Evolutionary conservation across 768 basidiomycete species (phyloP), one percentile per base, ranked within the genome.

Genomic region (Hemileccinum impolitum): DNA sequence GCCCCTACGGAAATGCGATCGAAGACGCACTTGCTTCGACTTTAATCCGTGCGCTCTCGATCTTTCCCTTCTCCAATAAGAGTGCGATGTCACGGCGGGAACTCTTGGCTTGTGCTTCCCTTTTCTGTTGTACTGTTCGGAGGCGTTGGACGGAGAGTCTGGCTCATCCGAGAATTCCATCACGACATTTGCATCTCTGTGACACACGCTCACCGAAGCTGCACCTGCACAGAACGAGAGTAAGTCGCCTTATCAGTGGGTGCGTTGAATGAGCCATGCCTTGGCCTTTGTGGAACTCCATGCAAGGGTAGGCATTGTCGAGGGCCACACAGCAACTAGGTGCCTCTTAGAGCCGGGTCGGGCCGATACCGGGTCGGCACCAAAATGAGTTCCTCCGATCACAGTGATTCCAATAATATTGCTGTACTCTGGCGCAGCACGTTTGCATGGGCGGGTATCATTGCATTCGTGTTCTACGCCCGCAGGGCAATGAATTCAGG

Each of bases 91-190:
- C 91, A 37, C 90, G 75, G 17, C 93, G 76, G 31, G 87, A 62
- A 35, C 70, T 54, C 68, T 88, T 87, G 2, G 85, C 84, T 17
- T 96, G 82, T 0, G 94, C 92, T 56, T 85, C 82, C 70, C 88
- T 94, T 80, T 98, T 98, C 72, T 94, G 89, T 58, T 94, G 88
- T 10, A 93, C 72, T 17, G 85, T 94, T 48, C 90, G 79, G 51
- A 93, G 73, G 15, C 90, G 81, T 66, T 94, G 90, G 18, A 93
- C 87, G 1, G 90, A 88, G 30, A 94, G 76, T 50, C 90, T 93
- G 52, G 55, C 19, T 35, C 51, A 51, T 43, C n/a, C 43, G 51
- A 28, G 23, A 34, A 42, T 26, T 28, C 4, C 28, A 47, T 52
- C 47, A 39, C 34, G 30, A 34, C 18, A 13, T 42, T 18, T 13